Conservation (phyloP, 192 early-diverging fungal genomes). For the Dimargaris cristalligena region DNA sequence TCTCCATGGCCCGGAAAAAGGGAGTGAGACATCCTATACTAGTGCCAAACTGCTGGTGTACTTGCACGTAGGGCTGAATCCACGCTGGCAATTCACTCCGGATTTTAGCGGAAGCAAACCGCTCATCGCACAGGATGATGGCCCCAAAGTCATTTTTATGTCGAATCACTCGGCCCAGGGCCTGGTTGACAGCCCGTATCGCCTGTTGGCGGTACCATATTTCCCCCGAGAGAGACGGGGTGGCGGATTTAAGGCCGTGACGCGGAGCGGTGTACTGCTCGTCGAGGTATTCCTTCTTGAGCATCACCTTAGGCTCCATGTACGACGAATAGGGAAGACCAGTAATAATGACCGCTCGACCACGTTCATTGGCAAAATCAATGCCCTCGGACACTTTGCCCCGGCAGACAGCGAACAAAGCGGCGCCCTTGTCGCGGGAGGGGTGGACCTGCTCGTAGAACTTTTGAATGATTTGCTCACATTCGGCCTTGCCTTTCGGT, state of each 20-base stretch:
- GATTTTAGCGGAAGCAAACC: not conserved
- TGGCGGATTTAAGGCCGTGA: not conserved
- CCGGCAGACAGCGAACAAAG: slow-evolving; percentile 53
- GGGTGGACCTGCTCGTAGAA: slow-evolving; percentile 27
- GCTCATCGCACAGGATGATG: slow-evolving; percentile 33
- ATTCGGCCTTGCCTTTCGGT: slow-evolving; percentile 24
- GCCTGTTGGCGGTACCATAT: slow-evolving; percentile 50
- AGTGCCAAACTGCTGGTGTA: not conserved
- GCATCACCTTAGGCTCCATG: slow-evolving; percentile 36
- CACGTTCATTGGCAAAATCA: slow-evolving; percentile 49
- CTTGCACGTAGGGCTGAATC: not conserved
- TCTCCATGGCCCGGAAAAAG: slow-evolving; percentile 1
- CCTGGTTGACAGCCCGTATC: slow-evolving; percentile 45
- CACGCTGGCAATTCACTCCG: not conserved
- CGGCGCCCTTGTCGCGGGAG: slow-evolving; percentile 23
- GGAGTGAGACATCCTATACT: not conserved
- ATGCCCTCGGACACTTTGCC: slow-evolving; percentile 61
- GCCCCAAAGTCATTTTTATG: slow-evolving; percentile 47
- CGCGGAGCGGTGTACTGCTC: not conserved
- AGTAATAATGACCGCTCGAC: slow-evolving; percentile 43
- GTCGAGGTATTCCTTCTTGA: slow-evolving; percentile 26
- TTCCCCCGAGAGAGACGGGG: slow-evolving; percentile 21
- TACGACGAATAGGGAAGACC: slow-evolving; percentile 40
- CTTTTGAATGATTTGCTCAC: not conserved
- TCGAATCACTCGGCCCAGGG: slow-evolving; percentile 35